phyloP scores from a whole-genome alignment of 1,284 basidiomycete genomes.

The Apiotrichum sp. region DNA sequence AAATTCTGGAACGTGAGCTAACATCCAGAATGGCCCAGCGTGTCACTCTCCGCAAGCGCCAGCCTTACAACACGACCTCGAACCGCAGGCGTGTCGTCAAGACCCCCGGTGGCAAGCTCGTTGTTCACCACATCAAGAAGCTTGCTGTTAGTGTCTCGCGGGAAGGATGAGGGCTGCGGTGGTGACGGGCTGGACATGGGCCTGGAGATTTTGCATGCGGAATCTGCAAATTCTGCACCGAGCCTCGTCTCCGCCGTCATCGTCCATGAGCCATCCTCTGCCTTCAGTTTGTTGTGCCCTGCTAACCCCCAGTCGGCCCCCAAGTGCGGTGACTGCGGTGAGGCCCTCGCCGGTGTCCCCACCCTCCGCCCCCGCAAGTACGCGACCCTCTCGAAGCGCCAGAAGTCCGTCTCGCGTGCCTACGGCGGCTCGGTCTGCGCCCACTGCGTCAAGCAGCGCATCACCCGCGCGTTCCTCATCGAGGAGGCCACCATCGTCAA shows the following conservation, averaged over 20 bases:
- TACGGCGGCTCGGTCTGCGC: slow-evolving; percentile 95
- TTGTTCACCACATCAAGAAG: slow-evolving; percentile 51
- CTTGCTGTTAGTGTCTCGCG: slow-evolving; percentile 42
- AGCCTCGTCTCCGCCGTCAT: no score
- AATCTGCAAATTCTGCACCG: no score
- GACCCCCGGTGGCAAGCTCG: slow-evolving; percentile 63
- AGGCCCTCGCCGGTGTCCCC: slow-evolving; percentile 84
- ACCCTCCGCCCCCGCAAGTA: slow-evolving; percentile 89
- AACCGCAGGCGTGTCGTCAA: slow-evolving; percentile 93
- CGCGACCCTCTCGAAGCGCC: slow-evolving; percentile 87
- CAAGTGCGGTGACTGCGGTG: slow-evolving; percentile 96
- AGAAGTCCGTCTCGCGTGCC: slow-evolving; percentile 87
- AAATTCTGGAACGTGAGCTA: slow-evolving; percentile 5
- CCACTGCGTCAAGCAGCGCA: slow-evolving; percentile 84
- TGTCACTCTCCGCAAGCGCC: slow-evolving; percentile 97
- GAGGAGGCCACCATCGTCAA: slow-evolving; percentile 99
- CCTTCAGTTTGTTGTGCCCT: no score
- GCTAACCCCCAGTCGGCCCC: slow-evolving; percentile 54
- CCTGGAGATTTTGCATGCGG: no score
- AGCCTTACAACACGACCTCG: slow-evolving; percentile 97
- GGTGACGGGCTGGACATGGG: no score
- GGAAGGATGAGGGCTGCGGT: no score
- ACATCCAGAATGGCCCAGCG: slow-evolving; percentile 81
- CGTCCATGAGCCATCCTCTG: no score
- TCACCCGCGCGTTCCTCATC: slow-evolving; percentile 96